phyloP scores from a whole-genome alignment of 306 rosid genomes.

The Vigna reflexopilosa region DNA sequence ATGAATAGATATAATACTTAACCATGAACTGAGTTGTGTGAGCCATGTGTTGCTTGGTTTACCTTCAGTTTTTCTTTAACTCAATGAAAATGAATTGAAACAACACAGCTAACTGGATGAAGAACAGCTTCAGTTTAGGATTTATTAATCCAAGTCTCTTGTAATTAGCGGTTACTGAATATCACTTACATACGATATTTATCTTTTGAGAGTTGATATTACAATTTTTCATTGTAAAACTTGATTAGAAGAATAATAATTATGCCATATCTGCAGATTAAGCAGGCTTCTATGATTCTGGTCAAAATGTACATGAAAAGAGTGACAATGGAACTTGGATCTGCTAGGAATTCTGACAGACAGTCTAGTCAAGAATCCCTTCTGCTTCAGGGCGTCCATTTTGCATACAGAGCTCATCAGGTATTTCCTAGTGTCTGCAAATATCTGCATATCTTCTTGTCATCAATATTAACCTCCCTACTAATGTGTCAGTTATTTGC shows the following conservation, averaged over 20 bases:
- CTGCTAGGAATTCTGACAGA: conserved; percentile 63
- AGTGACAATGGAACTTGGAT: conserved; percentile 73
- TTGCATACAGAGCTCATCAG: conserved; percentile 87
- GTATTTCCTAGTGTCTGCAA: conserved; percentile 46
- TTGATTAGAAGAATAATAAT: conserved; percentile 21
- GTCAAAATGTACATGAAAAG: conserved; percentile 82
- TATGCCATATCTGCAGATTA: conserved; percentile 59
- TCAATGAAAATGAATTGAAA: conserved; percentile 16
- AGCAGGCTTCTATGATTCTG: conserved; percentile 70
- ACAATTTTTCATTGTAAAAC: conserved; percentile 21
- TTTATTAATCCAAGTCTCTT: neutral
- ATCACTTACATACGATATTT: neutral
- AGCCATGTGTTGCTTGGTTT: no score
- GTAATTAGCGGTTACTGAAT: neutral
- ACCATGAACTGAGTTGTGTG: conserved; percentile 6
- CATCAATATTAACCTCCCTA: no score
- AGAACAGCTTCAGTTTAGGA: neutral
- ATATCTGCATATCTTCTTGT: neutral
- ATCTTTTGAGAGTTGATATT: conserved; percentile 8
- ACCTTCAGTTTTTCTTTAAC: conserved; percentile 6
- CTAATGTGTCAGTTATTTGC: no score
- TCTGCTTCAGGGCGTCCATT: conserved; percentile 77
- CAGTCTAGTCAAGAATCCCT: conserved; percentile 83
- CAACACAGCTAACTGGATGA: neutral
- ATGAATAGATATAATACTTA: conserved; percentile 1